phyloP scores from a whole-genome alignment of 2,329 filamentous ascomycete genomes.

The Aspergillus ochraceoroseus region DNA sequence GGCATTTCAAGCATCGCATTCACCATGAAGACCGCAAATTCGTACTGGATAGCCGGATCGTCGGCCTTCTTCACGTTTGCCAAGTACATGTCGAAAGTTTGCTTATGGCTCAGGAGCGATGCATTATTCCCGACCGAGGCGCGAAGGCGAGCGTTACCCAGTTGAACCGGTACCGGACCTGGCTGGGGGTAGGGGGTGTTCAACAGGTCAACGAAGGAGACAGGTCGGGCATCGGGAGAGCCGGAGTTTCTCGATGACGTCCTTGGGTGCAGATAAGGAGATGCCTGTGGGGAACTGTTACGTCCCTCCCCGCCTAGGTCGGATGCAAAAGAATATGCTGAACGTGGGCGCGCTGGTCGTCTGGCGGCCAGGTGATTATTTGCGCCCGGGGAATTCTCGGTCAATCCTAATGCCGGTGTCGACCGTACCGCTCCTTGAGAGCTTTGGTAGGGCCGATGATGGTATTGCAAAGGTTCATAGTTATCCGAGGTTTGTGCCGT shows the following conservation, averaged over 20 bases:
- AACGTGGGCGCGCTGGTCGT: slow-evolving; percentile 62
- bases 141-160: slow-evolving; percentile 78
- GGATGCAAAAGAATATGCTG: slow-evolving; percentile 69
- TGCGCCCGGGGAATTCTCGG: slow-evolving; percentile 49
- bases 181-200: slow-evolving; percentile 76
- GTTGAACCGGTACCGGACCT: slow-evolving; percentile 55
- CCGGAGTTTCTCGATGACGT: slow-evolving; percentile 49
- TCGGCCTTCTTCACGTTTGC: slow-evolving; percentile 96
- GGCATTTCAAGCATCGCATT: slow-evolving; percentile 78
- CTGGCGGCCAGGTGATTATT: slow-evolving; percentile 59
- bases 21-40: slow-evolving; percentile 92
- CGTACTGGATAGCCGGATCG: slow-evolving; percentile 84
- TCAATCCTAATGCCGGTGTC: slow-evolving; percentile 30
- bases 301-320: slow-evolving; percentile 62
- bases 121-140: slow-evolving; percentile 80
- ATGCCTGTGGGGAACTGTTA: slow-evolving; percentile 50
- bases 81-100: slow-evolving; percentile 96
- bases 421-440: slow-evolving; percentile 28
- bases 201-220: slow-evolving; percentile 59
- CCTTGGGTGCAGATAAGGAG: slow-evolving; percentile 46
- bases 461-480: slow-evolving; percentile 50
- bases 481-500: slow-evolving; percentile 31
- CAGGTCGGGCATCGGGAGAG: slow-evolving; percentile 55
- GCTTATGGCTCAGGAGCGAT: slow-evolving; percentile 81
- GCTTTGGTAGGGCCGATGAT: slow-evolving; percentile 47